phyloP scores from a whole-genome alignment of 805 yeast genomes.

The Huiozyma sinensis region DNA sequence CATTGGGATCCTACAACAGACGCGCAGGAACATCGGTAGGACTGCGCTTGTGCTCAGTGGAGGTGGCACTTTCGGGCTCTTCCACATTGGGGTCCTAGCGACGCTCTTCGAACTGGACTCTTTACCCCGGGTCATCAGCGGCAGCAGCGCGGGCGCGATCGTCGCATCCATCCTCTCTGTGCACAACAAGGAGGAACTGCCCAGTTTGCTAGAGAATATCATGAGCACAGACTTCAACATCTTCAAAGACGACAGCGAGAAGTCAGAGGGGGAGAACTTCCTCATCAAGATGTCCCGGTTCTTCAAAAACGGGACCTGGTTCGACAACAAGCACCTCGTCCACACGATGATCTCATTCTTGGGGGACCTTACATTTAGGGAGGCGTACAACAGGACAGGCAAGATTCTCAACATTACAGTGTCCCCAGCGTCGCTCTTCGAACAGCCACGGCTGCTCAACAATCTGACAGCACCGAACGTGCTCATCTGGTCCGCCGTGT shows the following conservation, averaged over 20 bases:
- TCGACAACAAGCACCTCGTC: conserved; percentile 61
- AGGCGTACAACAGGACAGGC: conserved; percentile 88
- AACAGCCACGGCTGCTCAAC: conserved; percentile 74
- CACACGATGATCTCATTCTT: conserved; percentile 63
- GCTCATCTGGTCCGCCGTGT: conserved; percentile 72
- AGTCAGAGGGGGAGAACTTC: conserved; percentile 41
- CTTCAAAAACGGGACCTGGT: conserved; percentile 79
- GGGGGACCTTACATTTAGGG: conserved; percentile 86
- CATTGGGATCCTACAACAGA: conserved; percentile 69
- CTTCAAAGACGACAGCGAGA: conserved; percentile 44
- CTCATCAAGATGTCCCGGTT: conserved; percentile 43
- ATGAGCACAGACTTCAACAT: conserved; percentile 35
- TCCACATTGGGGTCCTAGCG: conserved; percentile 82
- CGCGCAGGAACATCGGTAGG: conserved; percentile 81
- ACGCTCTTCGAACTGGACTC: conserved; percentile 62
- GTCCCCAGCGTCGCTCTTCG: conserved; percentile 79
- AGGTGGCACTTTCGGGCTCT: conserved; percentile 85
- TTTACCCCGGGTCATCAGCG: conserved; percentile 78
- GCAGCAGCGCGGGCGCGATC: conserved; percentile 91
- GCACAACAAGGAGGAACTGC: conserved; percentile 62
- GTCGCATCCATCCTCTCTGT: conserved; percentile 82
- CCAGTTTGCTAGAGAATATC: conserved; percentile 38
- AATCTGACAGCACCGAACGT: conserved; percentile 72
- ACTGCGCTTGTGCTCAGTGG: conserved; percentile 89
- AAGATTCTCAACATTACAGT: conserved; percentile 84